Conservation (phyloP, 2,329 filamentous ascomycete genomes). For the Stachybotrys echinatus region DNA sequence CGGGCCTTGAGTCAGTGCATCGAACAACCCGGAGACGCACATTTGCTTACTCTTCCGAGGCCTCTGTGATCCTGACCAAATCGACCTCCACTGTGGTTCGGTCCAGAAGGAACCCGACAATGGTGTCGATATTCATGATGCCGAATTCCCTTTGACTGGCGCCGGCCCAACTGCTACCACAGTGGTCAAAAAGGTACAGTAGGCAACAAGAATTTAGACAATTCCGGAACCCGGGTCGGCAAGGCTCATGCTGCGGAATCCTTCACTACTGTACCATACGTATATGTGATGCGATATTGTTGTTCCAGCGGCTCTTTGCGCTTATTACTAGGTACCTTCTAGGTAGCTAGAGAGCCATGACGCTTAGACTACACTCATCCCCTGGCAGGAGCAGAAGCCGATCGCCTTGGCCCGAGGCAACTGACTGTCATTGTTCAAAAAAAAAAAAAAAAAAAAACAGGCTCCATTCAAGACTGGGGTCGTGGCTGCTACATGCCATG, state of each 20-base stretch:
- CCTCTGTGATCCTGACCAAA: constrained; percentile 21
- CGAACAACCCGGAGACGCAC: neutral
- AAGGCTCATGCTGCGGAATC: too few relatives aligned
- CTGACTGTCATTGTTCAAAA: too few relatives aligned
- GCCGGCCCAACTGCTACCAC: too few relatives aligned
- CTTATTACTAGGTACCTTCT: too few relatives aligned
- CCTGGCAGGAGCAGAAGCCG: neutral
- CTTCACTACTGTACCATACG: neutral
- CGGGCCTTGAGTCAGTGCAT: neutral
- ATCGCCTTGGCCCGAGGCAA: neutral
- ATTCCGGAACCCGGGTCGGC: too few relatives aligned
- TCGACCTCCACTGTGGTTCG: constrained; percentile 19
- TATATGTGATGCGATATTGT: neutral
- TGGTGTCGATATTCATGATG: constrained; percentile 15
- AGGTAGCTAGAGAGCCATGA: neutral
- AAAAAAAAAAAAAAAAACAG: too few relatives aligned
- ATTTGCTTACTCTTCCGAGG: constrained; percentile 21
- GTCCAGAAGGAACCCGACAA: constrained; percentile 21
- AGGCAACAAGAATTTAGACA: too few relatives aligned
- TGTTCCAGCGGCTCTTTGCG: neutral
- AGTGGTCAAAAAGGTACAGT: too few relatives aligned
- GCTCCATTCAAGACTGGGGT: too few relatives aligned
- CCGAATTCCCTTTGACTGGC: too few relatives aligned
- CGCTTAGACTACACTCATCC: neutral
- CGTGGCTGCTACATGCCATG: too few relatives aligned